phyloP scores from a whole-genome alignment of 2,329 filamentous ascomycete species.

The Fusarium neocosmosporiellum region DNA sequence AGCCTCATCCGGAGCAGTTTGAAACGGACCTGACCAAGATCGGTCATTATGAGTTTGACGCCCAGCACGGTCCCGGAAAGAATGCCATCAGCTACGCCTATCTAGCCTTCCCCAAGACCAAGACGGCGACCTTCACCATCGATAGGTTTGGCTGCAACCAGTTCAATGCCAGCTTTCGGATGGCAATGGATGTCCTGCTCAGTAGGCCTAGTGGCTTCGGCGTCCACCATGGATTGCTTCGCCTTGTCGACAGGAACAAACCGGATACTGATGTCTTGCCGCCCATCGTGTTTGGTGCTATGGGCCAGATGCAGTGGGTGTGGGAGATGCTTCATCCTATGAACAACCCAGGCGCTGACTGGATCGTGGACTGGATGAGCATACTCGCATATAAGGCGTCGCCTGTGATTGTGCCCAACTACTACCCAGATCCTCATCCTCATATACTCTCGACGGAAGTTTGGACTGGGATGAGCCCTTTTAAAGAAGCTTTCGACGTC shows the following conservation, averaged over 20 bases:
- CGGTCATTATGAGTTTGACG: constrained; percentile 10
- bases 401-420: constrained; percentile 35
- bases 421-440: constrained; percentile 25
- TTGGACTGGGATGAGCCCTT: background rate
- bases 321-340: constrained; percentile 36
- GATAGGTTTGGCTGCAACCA: constrained; percentile 40
- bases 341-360: constrained; percentile 17
- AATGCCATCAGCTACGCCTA: constrained; percentile 31
- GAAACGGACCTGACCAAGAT: constrained; percentile 31
- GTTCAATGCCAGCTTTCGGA: constrained; percentile 40
- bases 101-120: constrained; percentile 34
- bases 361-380: constrained; percentile 21
- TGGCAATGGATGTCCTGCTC: constrained; percentile 42
- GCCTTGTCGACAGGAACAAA: constrained; percentile 22
- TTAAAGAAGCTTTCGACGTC: background rate
- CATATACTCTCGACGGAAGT: background rate
- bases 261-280: background rate
- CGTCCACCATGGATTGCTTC: constrained; percentile 33
- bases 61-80: background rate
- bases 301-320: constrained; percentile 14
- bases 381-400: background rate
- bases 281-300: constrained; percentile 25
- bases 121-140: constrained; percentile 4
- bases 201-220: constrained; percentile 8
- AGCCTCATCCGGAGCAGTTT: constrained; percentile 35